These are phyloP conservation scores for Vachellia collinsii DNA, from an alignment of 306 rosid species.

Conservation along the genomic window DNA sequence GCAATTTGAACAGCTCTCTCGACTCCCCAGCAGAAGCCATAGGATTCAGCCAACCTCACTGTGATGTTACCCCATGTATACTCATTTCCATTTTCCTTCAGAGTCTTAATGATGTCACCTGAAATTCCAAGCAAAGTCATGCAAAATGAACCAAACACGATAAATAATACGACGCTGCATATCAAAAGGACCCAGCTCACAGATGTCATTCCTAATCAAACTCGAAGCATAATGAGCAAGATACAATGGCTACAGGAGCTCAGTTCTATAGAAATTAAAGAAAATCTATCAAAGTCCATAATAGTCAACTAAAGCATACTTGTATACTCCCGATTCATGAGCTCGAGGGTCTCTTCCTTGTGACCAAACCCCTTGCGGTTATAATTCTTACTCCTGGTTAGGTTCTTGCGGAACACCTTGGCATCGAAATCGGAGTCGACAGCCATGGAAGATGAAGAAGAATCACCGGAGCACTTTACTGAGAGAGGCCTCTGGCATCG, in stretches of 20 bases:
- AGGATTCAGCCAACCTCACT: conserved; percentile 90
- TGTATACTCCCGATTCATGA: conserved; percentile 89
- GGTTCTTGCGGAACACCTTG: conserved; percentile 82
- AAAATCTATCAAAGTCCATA: neutral
- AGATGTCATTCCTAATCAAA: conserved; percentile 29
- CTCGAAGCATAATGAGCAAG: conserved; percentile 15
- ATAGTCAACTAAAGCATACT: conserved; percentile 49
- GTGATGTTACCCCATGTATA: too few relatives aligned
- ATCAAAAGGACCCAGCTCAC: too few relatives aligned
- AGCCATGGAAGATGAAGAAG: conserved; percentile 43
- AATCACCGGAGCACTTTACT: conserved; percentile 62
- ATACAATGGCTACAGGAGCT: neutral
- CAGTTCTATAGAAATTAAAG: conserved; percentile 24
- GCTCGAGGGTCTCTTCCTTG: conserved; percentile 84
- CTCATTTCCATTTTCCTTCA: too few relatives aligned
- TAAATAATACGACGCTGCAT: too few relatives aligned
- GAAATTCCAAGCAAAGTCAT: conserved; percentile 22
- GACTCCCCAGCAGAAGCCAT: conserved; percentile 98
- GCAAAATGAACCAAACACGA: conserved; percentile 16
- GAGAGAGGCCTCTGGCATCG: conserved; percentile 55
- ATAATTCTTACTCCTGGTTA: conserved; percentile 86
- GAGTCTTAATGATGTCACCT: too few relatives aligned
- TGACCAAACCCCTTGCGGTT: conserved; percentile 87
- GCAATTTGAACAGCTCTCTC: conserved; percentile 99
- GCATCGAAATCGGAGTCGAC: conserved; percentile 75